phyloP scores from a whole-genome alignment of 208 protist genomes.

The Trypanosoma vivax region DNA sequence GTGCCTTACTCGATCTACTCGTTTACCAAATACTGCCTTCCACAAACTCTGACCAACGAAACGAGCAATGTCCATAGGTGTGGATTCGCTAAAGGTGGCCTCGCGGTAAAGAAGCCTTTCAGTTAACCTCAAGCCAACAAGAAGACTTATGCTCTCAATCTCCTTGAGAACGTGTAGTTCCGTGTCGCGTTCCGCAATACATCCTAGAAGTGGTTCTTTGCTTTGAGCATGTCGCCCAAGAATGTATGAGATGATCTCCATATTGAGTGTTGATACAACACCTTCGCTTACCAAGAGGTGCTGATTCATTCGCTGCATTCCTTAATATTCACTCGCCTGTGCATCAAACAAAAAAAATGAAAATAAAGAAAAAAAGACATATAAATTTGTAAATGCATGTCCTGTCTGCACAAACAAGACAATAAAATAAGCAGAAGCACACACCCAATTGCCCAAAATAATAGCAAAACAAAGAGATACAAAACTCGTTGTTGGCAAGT shows the following conservation, averaged over 20 bases:
- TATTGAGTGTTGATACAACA: constrained; percentile 34
- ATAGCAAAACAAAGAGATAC: too few species aligned
- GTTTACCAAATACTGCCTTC: constrained; percentile 68
- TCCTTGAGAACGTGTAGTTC: constrained; percentile 22
- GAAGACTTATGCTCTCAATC: constrained; percentile 50
- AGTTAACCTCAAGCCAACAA: constrained; percentile 54
- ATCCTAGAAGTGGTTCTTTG: constrained; percentile 5
- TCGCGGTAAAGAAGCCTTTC: constrained; percentile 75
- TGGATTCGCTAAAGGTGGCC: constrained; percentile 36
- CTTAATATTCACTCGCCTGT: background rate
- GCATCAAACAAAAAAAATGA: constrained; percentile 1
- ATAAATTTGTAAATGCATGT: constrained; percentile 10
- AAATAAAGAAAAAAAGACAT: constrained; percentile 3
- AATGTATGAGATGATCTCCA: constrained; percentile 44
- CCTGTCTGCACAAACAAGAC: too few species aligned
- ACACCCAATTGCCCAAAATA: constrained; percentile 2
- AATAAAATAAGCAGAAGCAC: background rate
- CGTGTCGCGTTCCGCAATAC: constrained; percentile 14
- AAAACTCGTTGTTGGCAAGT: background rate
- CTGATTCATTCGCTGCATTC: constrained; percentile 22
- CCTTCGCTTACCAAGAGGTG: constrained; percentile 42
- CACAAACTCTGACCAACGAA: constrained; percentile 68
- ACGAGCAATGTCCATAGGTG: constrained; percentile 50
- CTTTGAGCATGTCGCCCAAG: constrained; percentile 15
- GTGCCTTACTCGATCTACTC: constrained; percentile 55